phyloP scores from a whole-genome alignment of 805 yeast genomes.

The Lipomyces chichibuensis region DNA sequence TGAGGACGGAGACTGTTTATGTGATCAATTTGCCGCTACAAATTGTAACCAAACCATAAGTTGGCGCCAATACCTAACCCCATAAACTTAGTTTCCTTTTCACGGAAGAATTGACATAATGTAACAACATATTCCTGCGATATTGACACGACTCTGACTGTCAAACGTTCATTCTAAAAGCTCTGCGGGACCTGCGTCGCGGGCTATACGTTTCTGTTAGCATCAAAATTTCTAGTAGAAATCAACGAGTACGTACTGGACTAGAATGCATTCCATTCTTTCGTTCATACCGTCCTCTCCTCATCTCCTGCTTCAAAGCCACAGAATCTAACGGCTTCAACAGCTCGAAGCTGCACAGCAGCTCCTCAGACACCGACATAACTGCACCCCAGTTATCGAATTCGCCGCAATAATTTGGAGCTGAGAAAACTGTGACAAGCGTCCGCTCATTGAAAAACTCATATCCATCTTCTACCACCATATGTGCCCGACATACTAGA shows the following conservation, averaged over 20 bases:
- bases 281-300: slow-evolving; percentile 66
- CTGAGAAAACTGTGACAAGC: slow-evolving; percentile 71
- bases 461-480: slow-evolving; percentile 84
- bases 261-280: slow-evolving; percentile 50
- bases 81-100: background rate
- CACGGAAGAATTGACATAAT: background rate
- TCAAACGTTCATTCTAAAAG: slow-evolving; percentile 19
- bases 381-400: slow-evolving; percentile 97
- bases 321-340: slow-evolving; percentile 91
- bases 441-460: slow-evolving; percentile 74
- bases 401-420: slow-evolving; percentile 82
- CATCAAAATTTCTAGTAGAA: background rate
- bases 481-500: slow-evolving; percentile 81
- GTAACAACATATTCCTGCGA: background rate
- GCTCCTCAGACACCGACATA: slow-evolving; percentile 92
- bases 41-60: background rate
- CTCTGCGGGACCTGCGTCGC: slow-evolving; percentile 39
- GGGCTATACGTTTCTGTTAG: slow-evolving; percentile 21
- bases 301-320: slow-evolving; percentile 93
- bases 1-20: background rate
- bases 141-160: background rate
- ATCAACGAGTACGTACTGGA: slow-evolving; percentile 43
- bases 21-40: background rate
- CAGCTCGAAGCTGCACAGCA: slow-evolving; percentile 88
- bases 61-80: background rate